Base-by-base conservation (phyloP, 768 basidiomycete genomes). In the Suillus occidentalis region DNA sequence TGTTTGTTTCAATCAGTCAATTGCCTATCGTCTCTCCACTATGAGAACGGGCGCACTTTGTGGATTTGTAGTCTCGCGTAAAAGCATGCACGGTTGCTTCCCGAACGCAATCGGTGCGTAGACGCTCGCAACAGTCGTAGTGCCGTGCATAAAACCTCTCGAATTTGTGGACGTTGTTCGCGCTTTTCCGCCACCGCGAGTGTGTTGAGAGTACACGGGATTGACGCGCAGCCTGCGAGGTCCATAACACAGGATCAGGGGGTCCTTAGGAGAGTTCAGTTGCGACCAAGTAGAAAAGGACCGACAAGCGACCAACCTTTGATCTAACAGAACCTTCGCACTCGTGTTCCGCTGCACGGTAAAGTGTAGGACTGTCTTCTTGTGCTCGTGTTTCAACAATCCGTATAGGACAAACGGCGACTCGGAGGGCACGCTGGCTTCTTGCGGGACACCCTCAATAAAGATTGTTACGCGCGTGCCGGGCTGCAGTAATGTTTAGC, bases 81-180 rank as follows among this genome's bases (percentile, higher is more conserved):
- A 79, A 68, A 97, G 81, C 20, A 90, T 77, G 70, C 94, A 93
- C 14, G 94, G 87, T 22, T 71, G 75, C 61, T 88, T 90, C 16
- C 97, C 97, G 68, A 97, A 97, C 4, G 86, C 82, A 45, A 96
- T 87, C 2, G 97, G 95, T 6, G 91, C 95, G 72, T 94, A 99
- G 1, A 87, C 85, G 7, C 95, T 97, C 4, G 92, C 95, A 25
- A 99, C 91, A 63, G 80, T 85, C 4, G 92, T 91, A 39, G 82
- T 79, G 6, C 95, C 92, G 71, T 93, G 94, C 91, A 87, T 36
- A 82, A 77, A 88, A 99, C 39, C 92, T 87, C 78, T 97, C 94
- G 62, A 91, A 96, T 72, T 98, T 99, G 83, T 99, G 96, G 2
- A 97, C 95, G 71, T 99, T 98, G 82, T 99, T 99, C 50, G 88